Conservation (phyloP, 164 flowering plant genomes). For the Tinospora cordifolia region DNA sequence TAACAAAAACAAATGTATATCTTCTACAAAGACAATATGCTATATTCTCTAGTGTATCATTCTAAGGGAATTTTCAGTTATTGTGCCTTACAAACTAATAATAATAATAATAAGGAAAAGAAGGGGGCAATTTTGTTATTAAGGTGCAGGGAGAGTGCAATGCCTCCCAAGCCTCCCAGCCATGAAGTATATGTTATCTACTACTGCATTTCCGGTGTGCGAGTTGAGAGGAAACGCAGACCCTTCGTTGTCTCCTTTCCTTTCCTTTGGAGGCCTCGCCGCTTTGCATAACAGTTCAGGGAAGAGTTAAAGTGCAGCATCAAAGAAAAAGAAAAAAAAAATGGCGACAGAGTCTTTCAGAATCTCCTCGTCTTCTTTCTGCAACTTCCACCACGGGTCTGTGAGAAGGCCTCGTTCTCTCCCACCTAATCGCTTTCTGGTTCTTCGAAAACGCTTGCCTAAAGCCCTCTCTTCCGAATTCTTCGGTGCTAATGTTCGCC, state of each 20-base stretch:
- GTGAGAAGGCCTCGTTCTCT: slow-evolving; percentile 14
- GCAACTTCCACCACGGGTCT: slow-evolving; percentile 5
- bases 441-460: slow-evolving; percentile 1
- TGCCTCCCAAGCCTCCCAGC: neutral
- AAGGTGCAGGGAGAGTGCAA: neutral
- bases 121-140: neutral
- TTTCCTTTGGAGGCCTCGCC: neutral
- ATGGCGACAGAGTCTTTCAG: slow-evolving; percentile 21
- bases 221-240: neutral
- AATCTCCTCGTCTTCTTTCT: slow-evolving; percentile 15
- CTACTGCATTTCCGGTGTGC: neutral
- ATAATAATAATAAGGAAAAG: too few relatives aligned
- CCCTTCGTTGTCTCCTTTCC: neutral
- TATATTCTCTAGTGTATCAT: too few relatives aligned
- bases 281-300: neutral
- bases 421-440: slow-evolving; percentile 11
- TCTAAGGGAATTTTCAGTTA: too few relatives aligned
- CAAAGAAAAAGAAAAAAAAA: neutral
- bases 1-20: too few relatives aligned
- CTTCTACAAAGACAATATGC: too few relatives aligned
- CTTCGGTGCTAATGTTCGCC: slow-evolving; percentile 19
- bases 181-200: neutral
- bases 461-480: slow-evolving; percentile 14
- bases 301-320: neutral
- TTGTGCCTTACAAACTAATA: too few relatives aligned